Base-by-base conservation (phyloP, 805 yeast genomes). In the Cyberlindnera veronae region DNA sequence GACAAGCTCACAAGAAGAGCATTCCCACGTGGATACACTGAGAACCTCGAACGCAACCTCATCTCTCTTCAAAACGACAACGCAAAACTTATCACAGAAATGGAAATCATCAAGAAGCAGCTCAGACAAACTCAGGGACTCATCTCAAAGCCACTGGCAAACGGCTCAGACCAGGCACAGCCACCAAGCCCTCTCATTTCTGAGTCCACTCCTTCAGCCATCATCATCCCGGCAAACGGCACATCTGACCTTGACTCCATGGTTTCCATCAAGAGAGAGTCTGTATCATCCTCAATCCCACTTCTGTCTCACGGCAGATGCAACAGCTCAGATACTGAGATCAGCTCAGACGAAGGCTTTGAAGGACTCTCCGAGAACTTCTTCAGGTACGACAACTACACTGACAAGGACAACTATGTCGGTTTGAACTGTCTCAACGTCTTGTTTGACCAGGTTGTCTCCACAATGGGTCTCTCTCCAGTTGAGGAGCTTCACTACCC, bases 11-110 rank as follows among this genome's bases (percentile, higher is more conserved):
- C 89, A 0, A 69, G 95, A 60, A 68, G 88, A 44, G 85, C 90
- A 2, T 82, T 84, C 46, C 91, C 93, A 3, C 80, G 81, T 52
- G 91, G 93, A 0, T 84, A 84, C 54, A 84, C 95, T 1, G 87
- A 82, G 61, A 79, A 77, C 51, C 62, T 84, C 49, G 95, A 84
- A 53, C 70, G 69, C 40, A 78, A 76, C 50, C 66, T 84, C 32
- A 71, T 77, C 24, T 72, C 71, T 24, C 63, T 84, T 39, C 89
- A 84, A 55, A 74, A 75, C 32, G 81, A 76, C 44, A 66, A 74
- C 41, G 63, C 68, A 29, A 57, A 57, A 36, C 55, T 76, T 31
- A 56, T 65, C 34, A 42, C 63, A 4, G 69, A 67, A 38, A 41
- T 66, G 31, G 62, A 60, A 21, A 42, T 49, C 13, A 42, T 63